These are phyloP conservation scores for Penicillium italicum DNA, from an alignment of 2,329 filamentous ascomycete genomes.

Conservation along the genomic window DNA sequence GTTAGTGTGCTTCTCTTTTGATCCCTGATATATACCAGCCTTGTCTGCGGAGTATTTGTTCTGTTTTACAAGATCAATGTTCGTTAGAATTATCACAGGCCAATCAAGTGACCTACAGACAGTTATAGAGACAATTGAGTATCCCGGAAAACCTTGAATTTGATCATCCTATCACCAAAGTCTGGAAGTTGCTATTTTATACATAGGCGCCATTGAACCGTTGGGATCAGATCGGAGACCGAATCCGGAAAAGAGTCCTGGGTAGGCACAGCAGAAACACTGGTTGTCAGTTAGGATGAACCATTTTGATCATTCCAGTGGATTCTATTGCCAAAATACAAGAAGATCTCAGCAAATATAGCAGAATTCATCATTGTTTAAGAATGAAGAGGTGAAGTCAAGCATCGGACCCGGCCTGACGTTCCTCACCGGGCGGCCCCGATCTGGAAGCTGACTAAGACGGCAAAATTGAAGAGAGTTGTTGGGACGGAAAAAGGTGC, in stretches of 20 bases:
- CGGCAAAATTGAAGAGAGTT: slow-evolving; percentile 29
- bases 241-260: background rate
- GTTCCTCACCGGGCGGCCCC: slow-evolving; percentile 31
- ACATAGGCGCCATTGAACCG: background rate
- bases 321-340: background rate
- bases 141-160: background rate
- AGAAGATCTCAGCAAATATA: background rate
- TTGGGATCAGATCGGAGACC: background rate
- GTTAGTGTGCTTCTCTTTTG: background rate
- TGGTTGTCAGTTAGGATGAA: background rate
- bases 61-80: background rate
- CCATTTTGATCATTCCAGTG: background rate
- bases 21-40: background rate
- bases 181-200: background rate
- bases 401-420: slow-evolving; percentile 1
- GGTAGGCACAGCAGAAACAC: background rate
- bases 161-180: background rate
- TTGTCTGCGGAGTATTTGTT: background rate
- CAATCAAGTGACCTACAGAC: background rate
- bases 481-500: slow-evolving; percentile 10
- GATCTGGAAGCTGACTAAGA: slow-evolving; percentile 29
- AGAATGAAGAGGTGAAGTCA: background rate
- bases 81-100: background rate
- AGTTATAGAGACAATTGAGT: background rate
- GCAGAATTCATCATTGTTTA: background rate